Base-by-base conservation (phyloP, 257 asterid genomes). In the Cruciata laevipes region DNA sequence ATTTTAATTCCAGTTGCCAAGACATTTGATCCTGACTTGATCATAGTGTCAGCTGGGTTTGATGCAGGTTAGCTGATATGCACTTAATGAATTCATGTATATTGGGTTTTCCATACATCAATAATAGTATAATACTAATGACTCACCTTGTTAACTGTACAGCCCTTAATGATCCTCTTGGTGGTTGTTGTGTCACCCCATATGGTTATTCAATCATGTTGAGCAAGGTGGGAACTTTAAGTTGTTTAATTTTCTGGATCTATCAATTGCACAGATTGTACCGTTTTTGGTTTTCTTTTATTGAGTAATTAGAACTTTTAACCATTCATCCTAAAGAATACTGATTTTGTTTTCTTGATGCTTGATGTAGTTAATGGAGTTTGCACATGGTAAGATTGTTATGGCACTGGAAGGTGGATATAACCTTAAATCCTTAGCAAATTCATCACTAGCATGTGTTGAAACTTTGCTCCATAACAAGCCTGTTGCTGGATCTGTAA, bases 381-480 rank as follows among this genome's bases (percentile, higher is more conserved):
- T 88, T 81, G 96, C 96, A 20, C 77, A 79, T 38, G 97, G 99
- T 60, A 94, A 87, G 83, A 85, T 94, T 77, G 91, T 94, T 63
- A 80, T 94, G 99, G 97, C 90, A 69, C 97, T 94, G 53, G 97
- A 94, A 85, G 99, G 99, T 65, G 96, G 99, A 71, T 94, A 94
- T 77, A 77, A 88, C 77, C 96, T 86, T 78, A 82, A 76, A 13
- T 90, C 99, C 17, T 66, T 88, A 57, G 87, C 96, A 71, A 85
- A 82, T 73, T 93, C 99, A 35, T 88, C 83, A 35, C 75, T 77
- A 60, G 95, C 97, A 57, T 93, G 99, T 76, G 80, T 90, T 63
- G 80, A 90, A 74, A 95, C 85, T 18, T 80, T 93, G 85, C 80
- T 88, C 42, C 62, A 79, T 59, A 81, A 79, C 59, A 86, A 83